Base-by-base conservation (phyloP, 169 alveolate genomes). In the Neospora caninum region DNA sequence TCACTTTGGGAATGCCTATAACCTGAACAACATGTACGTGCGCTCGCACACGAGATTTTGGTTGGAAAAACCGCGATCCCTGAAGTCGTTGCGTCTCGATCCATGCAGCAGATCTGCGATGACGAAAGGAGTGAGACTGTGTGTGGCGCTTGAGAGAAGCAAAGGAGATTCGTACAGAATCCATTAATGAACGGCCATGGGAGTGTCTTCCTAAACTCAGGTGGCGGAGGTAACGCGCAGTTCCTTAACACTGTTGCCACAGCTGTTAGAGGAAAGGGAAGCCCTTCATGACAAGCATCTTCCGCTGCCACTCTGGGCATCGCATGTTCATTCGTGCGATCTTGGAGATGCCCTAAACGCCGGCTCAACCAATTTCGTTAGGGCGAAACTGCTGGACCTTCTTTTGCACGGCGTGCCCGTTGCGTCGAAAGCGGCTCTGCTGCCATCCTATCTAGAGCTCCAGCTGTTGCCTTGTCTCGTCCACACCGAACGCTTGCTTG, bases 401-500 rank as follows among this genome's bases (percentile, higher is more conserved):
- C 25, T 69, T 36, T 49, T 82, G 89, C 89, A 49, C 34, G 89
- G 89, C 34, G 25, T 49, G 20, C 70, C 89, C 36, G 38, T 82
- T n/a, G 89, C 58, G 20, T 25, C 89, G 36, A 10, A 45, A 45
- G 89, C 39, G 34, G 38, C 67, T 18, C 70, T 82, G 16, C 58
- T 41, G n/a, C 89, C 89, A 10, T 31, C 54, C 36, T 31, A 0
- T 31, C 41, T 43, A 16, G 89, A 41, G 41, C 34, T 82, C 38
- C 89, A 82, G 70, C 18, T 45, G 49, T 41, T 41, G 70, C 89
- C 89, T 20, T 82, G 27, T 49, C 69, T 82, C 7, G 31, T 41
- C 39, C 54, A 82, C 89, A 42, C 10, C 6, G 89, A 82, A 69
- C 34, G 67, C 41, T 41, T 82, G 41, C n/a, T 43, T 20, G 25